These are phyloP conservation scores for Maudiozyma barnettii DNA, from an alignment of 805 yeast species.

Conservation along the genomic window DNA sequence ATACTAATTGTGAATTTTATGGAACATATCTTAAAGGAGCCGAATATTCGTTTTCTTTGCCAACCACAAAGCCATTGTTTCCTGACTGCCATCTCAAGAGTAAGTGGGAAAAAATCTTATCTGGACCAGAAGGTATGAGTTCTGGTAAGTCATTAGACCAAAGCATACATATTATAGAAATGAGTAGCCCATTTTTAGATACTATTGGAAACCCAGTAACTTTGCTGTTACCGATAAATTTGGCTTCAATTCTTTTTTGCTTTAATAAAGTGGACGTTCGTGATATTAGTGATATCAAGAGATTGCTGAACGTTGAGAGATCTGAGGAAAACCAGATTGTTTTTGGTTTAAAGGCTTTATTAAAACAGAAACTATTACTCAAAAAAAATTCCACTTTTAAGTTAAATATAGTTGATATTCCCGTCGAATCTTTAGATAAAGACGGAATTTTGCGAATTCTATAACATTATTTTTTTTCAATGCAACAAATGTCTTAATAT, in stretches of 20 bases:
- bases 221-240: constrained; percentile 5
- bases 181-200: constrained; percentile 6
- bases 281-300: constrained; percentile 1
- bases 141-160: neutral
- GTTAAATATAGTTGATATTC: neutral
- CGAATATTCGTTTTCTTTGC: neutral
- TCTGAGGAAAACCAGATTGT: constrained; percentile 2
- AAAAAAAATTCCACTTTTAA: neutral
- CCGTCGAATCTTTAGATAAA: neutral
- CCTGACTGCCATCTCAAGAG: neutral
- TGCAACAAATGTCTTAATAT: no score
- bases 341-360: constrained; percentile 5
- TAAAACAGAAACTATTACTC: neutral
- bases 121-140: neutral
- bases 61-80: neutral
- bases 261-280: constrained; percentile 10
- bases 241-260: constrained; percentile 12
- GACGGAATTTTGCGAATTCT: neutral
- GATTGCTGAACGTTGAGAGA: constrained; percentile 2
- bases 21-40: neutral
- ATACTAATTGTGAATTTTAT: neutral
- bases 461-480: no score
- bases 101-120: neutral
- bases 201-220: neutral
- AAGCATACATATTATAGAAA: constrained; percentile 7